Evolutionary conservation across 2,329 filamentous ascomycete species (phyloP), one percentile per base, ranked within the genome.

Genomic region (Cladophialophora immunda): DNA sequence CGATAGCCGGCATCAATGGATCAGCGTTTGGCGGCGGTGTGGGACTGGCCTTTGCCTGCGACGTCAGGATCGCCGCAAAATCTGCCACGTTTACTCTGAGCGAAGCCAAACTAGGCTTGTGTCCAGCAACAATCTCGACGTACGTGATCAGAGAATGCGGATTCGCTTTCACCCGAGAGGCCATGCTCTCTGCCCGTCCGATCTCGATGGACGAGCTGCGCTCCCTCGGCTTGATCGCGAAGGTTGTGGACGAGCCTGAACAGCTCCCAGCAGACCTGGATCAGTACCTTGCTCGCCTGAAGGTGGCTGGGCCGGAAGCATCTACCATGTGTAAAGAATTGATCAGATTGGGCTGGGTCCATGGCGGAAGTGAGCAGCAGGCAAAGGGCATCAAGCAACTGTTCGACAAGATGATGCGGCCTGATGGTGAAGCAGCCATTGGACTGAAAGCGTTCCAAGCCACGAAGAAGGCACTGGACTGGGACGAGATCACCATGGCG

Each of bases 11-110:
- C 3, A 66, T 83, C 30, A 80, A 83, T 36, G 81, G 81, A 0
- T 78, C 81, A 2, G 76, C 77, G 2, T 82, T 80, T 62, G 81
- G 81, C 1, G 81, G 80, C 1, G 81, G 81, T 0, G 79, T 82
- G 1, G 81, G 81, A 0, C 72, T 83, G 0, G 79, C 78, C 0
- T 81, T 82, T 68, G 74, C 75, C 1, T 83, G 80, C 68, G 81
- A 83, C 62, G 70, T 82, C 11, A 75, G 80, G 4, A 60, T 72
- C 19, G 69, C 69, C 3, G 58, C 67, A 0, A 56, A 63, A 4
- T 30, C 50, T 3, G 72, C 74, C 0, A 70, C 62, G 0, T 54
- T 76, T 9, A 80, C 75, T 0, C 71, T 83, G 4, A 81, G 76
- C 66, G 81, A 83, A 56, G 78, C 78, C 3, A 81, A 79, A 58